phyloP scores from a whole-genome alignment of 352 stramenopile genomes.

The Pythium dissimile region DNA sequence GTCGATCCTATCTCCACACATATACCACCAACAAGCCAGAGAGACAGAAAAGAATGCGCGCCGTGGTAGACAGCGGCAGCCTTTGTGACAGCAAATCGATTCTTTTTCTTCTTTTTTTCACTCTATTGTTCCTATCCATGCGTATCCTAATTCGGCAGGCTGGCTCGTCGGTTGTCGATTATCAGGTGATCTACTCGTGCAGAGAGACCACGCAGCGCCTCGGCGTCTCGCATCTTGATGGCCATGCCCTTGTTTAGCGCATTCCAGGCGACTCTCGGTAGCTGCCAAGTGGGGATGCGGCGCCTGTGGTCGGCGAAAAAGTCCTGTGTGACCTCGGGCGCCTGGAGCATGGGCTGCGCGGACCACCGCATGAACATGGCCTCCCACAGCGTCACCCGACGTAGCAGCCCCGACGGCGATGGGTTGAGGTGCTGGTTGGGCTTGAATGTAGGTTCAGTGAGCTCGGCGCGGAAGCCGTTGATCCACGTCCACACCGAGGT shows the following conservation, averaged over 20 bases:
- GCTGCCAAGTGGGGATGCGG: slow-evolving; percentile 61
- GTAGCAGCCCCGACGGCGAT: slow-evolving; percentile 54
- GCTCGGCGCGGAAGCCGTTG: slow-evolving; percentile 64
- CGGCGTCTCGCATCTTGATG: slow-evolving; percentile 20
- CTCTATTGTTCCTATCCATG: neutral
- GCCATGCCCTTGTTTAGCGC: slow-evolving; percentile 43
- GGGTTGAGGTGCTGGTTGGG: slow-evolving; percentile 53
- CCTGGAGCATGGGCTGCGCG: slow-evolving; percentile 52
- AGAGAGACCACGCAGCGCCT: neutral
- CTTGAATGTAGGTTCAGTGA: slow-evolving; percentile 53
- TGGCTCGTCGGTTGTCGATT: neutral
- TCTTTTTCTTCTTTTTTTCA: neutral
- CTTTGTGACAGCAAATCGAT: neutral
- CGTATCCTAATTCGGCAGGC: neutral
- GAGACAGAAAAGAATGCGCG: no score
- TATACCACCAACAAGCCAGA: no score
- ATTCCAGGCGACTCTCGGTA: slow-evolving; percentile 48
- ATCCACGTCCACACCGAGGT: slow-evolving; percentile 81
- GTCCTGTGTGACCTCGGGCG: slow-evolving; percentile 30
- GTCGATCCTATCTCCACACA: neutral
- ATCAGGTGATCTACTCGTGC: neutral
- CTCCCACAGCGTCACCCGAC: slow-evolving; percentile 63
- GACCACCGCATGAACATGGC: slow-evolving; percentile 76
- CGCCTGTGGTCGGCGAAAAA: slow-evolving; percentile 59
- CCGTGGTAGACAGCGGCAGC: no score